Evolutionary conservation across 768 basidiomycete genomes (phyloP), one percentile per base, ranked within the genome.

Genomic region (Tricholoma matsutake): DNA sequence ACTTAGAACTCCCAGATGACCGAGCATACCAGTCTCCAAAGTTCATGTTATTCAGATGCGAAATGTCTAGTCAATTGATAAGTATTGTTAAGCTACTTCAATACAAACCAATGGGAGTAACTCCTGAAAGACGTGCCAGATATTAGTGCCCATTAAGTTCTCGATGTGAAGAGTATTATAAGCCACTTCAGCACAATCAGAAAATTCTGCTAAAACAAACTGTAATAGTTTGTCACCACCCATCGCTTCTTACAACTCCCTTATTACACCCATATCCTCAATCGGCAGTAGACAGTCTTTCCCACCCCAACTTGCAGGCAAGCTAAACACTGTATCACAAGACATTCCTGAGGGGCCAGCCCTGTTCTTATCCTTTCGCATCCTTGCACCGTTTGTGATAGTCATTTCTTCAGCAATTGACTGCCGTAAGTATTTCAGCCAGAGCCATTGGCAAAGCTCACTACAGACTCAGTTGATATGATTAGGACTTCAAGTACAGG

Each of bases 271-370:
- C 4, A 66, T 22, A 57, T 72, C 67, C 6, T 55, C 25, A 6
- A 73, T 64, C 0, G 61, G 61, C 16, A 65, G 61, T 0, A 80
- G 66, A 43, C 67, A 73, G 56, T 77, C 68, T 4, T 54, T 22
- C 0, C 71, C 70, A 2, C 72, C 71, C 68, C 68, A 77, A 22
- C 20, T 47, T 25, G 20, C 18, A 8, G 35, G 66, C n/a, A 74
- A 31, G 4, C 22, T 45, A 59, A 73, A 76, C 0, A 71, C 72
- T 1, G 66, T 65, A 64, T 79, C 73, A 9, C 69, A 70, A 11
- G 75, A 76, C 61, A 69, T 68, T 0, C 73, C 75, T 1, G 74
- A 78, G 1, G 77, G 76, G 1, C 74, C 71, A 0, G 67, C 41
- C 61, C 79, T 80, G 0, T 65, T 56, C 0, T 68, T 69, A 57